These are phyloP conservation scores for Pecoramyces ruminantium DNA, from an alignment of 192 early-diverging fungal genomes.

Conservation along the genomic window DNA sequence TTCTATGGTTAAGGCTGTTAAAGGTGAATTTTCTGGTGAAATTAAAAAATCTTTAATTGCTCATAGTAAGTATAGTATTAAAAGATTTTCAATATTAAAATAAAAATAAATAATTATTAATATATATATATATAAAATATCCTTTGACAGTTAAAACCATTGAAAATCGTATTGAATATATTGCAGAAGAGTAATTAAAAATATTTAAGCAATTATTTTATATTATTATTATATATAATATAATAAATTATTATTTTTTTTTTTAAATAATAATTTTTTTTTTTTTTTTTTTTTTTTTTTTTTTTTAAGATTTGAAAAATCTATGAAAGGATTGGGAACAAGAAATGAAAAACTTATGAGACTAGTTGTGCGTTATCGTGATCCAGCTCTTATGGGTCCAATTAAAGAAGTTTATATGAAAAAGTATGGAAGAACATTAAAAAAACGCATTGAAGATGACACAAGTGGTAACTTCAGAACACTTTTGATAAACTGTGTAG, in stretches of 20 bases:
- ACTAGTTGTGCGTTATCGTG: slow-evolving; percentile 8
- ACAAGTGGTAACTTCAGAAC: slow-evolving; percentile 15
- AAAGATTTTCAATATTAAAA: neutral
- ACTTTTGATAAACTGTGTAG: slow-evolving; percentile 6
- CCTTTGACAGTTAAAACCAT: too few species aligned
- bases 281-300: too few species aligned
- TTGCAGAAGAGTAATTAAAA: neutral
- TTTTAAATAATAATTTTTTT: too few species aligned
- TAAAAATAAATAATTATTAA: neutral
- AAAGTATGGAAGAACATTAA: slow-evolving; percentile 10
- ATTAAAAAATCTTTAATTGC: slow-evolving; percentile 11
- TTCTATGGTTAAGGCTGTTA: slow-evolving; percentile 14
- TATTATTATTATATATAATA: too few species aligned
- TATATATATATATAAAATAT: too few species aligned
- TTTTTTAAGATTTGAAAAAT: slow-evolving; percentile 13
- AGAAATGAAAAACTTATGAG: slow-evolving; percentile 20
- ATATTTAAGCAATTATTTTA: neutral
- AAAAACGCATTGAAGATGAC: slow-evolving; percentile 10
- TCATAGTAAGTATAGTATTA: neutral
- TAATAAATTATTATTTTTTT: too few species aligned
- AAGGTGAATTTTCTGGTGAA: slow-evolving; percentile 23
- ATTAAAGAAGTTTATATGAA: slow-evolving; percentile 12
- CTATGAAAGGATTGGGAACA: slow-evolving; percentile 29
- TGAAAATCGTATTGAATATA: too few species aligned
- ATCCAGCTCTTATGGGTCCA: slow-evolving; percentile 11